Base-by-base conservation (phyloP, 495 filamentous ascomycete genomes). In the Talaromyces proteolyticus region DNA sequence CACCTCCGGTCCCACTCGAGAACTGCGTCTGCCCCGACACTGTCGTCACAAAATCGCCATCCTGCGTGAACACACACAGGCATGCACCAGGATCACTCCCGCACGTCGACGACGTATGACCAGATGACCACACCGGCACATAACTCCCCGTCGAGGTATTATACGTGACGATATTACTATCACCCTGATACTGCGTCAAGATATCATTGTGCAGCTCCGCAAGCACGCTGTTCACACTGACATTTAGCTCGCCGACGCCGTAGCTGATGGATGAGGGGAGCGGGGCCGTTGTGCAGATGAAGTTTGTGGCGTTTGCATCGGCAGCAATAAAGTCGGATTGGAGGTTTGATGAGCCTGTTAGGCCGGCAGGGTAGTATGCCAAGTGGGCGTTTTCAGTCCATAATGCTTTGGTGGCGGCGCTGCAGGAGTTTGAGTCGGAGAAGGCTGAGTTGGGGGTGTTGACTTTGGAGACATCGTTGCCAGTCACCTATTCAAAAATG, bases 151-250 rank as follows among this genome's bases (percentile, higher is more conserved):
- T 41, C 20, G 47, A 49, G 12, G 47, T 49, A 21, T 49, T 49
- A 36, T 38, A 49, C 3, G 47, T 49, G 47, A 49, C 47, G 8
- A 49, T 49, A 25, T 49, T 49, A 6, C 19, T 41, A 36, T 49
- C 47, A 7, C 47, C 47, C 16, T 49, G 47, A 17, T 49, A 49
- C n/a, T 49, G 29, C 1, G 47, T 49, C 14, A 49, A 2, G 36
- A 49, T 49, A 25, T 21, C 18, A 1, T 29, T 49, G 36, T 49
- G 47, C 2, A 49, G 6, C 8, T 49, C 40, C 18, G 47, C 47
- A 23, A 49, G 47, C 37, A 40, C 21, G 36, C 29, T 41, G 22
- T 40, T 40, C 3, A 21, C 18, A 5, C 16, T 36, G 17, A 22
- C 47, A 16, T 18, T 22, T 4, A 49, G 22, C 26, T 49, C 21